These are phyloP conservation scores for Hypoxylon sp. DNA, from an alignment of 2,329 filamentous ascomycete species.

Conservation along the genomic window DNA sequence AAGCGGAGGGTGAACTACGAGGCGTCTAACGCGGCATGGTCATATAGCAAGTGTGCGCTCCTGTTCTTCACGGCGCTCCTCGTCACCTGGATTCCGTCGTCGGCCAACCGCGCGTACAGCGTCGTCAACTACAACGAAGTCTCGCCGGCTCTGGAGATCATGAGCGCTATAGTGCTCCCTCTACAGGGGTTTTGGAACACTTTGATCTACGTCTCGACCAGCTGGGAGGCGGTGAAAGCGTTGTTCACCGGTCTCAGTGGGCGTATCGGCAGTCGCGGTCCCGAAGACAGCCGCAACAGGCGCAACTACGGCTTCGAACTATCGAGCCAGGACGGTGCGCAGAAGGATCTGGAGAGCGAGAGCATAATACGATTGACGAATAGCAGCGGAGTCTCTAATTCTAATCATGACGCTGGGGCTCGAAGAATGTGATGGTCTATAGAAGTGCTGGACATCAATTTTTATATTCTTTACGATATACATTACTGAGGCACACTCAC, in stretches of 20 bases:
- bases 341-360: slow-evolving; percentile 57
- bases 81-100: slow-evolving; percentile 80
- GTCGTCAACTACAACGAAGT: slow-evolving; percentile 63
- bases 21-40: slow-evolving; percentile 70
- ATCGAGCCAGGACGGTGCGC: slow-evolving; percentile 40
- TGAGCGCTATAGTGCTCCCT: slow-evolving; percentile 77
- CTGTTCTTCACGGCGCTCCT: slow-evolving; percentile 76
- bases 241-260: slow-evolving; percentile 51
- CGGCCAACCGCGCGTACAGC: slow-evolving; percentile 77
- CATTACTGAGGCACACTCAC: slow-evolving; percentile 2
- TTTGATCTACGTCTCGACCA: slow-evolving; percentile 77
- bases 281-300: slow-evolving; percentile 32
- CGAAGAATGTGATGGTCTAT: not conserved
- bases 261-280: slow-evolving; percentile 37
- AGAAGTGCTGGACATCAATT: not conserved
- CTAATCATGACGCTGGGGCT: slow-evolving; percentile 44
- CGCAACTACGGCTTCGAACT: slow-evolving; percentile 47
- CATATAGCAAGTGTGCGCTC: slow-evolving; percentile 74
- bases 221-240: slow-evolving; percentile 67
- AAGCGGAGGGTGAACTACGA: slow-evolving; percentile 52
- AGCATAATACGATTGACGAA: slow-evolving; percentile 60
- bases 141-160: slow-evolving; percentile 69
- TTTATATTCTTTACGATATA: not conserved
- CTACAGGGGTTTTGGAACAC: slow-evolving; percentile 88
- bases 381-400: slow-evolving; percentile 46